Percentiles rank a stretch among this genome's conserved stretches.
Evolutionary conservation across 441 rosid genomes (phyloP).

Genomic region (Capsella rubella): DNA sequence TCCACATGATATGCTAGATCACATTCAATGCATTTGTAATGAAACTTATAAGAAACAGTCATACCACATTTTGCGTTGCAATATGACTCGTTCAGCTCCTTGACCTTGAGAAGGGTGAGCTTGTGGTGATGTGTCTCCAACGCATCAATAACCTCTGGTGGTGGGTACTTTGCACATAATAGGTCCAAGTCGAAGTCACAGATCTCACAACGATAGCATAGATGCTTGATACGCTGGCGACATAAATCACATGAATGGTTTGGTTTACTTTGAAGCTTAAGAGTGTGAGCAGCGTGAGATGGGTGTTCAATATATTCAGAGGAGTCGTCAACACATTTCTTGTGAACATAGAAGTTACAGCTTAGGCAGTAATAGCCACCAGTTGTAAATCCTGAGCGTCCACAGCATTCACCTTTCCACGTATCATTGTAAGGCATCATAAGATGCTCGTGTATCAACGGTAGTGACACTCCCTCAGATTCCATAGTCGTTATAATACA

Average conservation of each 20-base stretch:
- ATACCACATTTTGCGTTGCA: neutral
- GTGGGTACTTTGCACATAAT: neutral
- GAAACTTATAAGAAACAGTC: neutral
- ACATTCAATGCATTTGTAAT: neutral
- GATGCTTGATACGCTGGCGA: neutral
- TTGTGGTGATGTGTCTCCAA: neutral
- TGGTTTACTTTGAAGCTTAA: too few species aligned
- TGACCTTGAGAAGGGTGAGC: neutral
- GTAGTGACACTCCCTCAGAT: too few species aligned
- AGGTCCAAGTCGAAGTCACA: neutral
- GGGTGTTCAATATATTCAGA: too few species aligned
- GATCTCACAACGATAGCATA: constrained; percentile 7
- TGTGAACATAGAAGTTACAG: too few species aligned
- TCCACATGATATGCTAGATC: neutral
- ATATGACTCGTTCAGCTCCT: neutral
- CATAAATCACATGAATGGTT: too few species aligned
- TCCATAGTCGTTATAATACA: too few species aligned
- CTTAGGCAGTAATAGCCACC: too few species aligned
- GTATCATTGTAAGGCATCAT: too few species aligned
- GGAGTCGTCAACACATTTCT: too few species aligned
- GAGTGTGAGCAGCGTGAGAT: neutral
- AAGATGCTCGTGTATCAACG: too few species aligned
- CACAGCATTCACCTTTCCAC: too few species aligned
- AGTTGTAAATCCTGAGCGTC: too few species aligned
- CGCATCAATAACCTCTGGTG: constrained; percentile 38